Evolutionary conservation across 1,139 yeast species (phyloP).

Genomic region (Taphrina confusa): DNA sequence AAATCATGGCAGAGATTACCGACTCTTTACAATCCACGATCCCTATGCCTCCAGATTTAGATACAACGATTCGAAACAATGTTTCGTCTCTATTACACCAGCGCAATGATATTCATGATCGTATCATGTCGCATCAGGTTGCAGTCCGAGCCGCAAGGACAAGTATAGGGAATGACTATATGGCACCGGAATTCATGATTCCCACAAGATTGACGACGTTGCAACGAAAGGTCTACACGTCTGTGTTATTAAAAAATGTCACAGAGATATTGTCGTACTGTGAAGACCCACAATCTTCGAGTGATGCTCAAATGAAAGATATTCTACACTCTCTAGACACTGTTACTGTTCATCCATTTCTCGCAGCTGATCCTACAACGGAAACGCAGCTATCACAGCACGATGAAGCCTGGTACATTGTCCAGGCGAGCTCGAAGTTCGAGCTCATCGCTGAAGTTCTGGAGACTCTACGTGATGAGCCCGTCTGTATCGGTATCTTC

Average conservation of each 20-base stretch:
- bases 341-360: slow-evolving; percentile 18
- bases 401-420: slow-evolving; percentile 29
- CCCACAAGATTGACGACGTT: slow-evolving; percentile 14
- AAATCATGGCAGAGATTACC: neutral
- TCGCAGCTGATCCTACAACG: slow-evolving; percentile 1
- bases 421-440: slow-evolving; percentile 27
- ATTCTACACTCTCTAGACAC: neutral
- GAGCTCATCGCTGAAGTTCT: slow-evolving; percentile 24
- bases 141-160: neutral
- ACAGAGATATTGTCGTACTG: slow-evolving; percentile 12
- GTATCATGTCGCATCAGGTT: neutral
- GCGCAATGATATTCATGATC: neutral
- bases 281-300: neutral
- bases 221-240: slow-evolving; percentile 17
- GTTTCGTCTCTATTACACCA: neutral
- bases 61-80: neutral
- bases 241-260: slow-evolving; percentile 16
- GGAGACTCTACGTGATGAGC: slow-evolving; percentile 14
- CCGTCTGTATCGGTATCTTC: slow-evolving; percentile 17
- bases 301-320: neutral
- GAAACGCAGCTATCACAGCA: slow-evolving; percentile 13
- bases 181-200: slow-evolving; percentile 11
- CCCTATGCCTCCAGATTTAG: neutral
- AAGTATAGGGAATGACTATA: neutral
- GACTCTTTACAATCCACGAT: neutral